phyloP scores from a whole-genome alignment of 306 rosid species.

The Vachellia collinsii region DNA sequence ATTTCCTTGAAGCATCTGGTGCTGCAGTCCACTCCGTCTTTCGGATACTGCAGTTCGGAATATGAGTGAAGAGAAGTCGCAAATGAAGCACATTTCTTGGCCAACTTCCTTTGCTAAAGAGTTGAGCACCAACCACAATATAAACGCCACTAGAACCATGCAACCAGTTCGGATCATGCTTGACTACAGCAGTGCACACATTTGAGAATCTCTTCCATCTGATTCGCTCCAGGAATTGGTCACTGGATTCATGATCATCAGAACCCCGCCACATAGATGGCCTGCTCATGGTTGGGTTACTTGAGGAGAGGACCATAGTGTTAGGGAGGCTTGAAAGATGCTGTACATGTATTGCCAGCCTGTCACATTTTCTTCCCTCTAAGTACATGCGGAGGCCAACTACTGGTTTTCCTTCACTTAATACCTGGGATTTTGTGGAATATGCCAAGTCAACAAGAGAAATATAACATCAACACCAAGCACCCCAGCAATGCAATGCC shows the following conservation, averaged over 20 bases:
- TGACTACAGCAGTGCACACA: slow-evolving; percentile 78
- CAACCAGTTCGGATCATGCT: slow-evolving; percentile 87
- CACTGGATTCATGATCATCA: slow-evolving; percentile 57
- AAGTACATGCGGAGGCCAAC: slow-evolving; percentile 90
- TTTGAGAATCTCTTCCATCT: slow-evolving; percentile 91
- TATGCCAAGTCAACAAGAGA: slow-evolving; percentile 29
- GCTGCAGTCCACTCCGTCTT: slow-evolving; percentile 82
- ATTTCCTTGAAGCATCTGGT: slow-evolving; percentile 74
- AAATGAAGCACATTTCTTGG: slow-evolving; percentile 87
- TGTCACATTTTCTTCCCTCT: slow-evolving; percentile 83
- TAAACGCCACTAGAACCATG: slow-evolving; percentile 69
- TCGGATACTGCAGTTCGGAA: slow-evolving; percentile 74
- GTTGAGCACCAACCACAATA: slow-evolving; percentile 91
- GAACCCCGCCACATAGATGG: slow-evolving; percentile 78
- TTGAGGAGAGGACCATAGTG: slow-evolving; percentile 60
- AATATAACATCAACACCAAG: slow-evolving; percentile 1
- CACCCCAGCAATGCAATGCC: slow-evolving; percentile 25
- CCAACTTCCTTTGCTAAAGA: slow-evolving; percentile 82
- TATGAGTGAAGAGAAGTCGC: slow-evolving; percentile 70
- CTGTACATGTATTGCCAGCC: slow-evolving; percentile 76
- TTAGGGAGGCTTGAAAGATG: slow-evolving; percentile 93
- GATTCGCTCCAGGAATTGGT: slow-evolving; percentile 74
- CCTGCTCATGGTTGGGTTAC: slow-evolving; percentile 38
- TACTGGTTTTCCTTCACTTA: slow-evolving; percentile 75
- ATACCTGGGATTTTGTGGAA: slow-evolving; percentile 62